These are phyloP conservation scores for Populus deltoides DNA, from an alignment of 345 rosid species.

Conservation along the genomic window DNA sequence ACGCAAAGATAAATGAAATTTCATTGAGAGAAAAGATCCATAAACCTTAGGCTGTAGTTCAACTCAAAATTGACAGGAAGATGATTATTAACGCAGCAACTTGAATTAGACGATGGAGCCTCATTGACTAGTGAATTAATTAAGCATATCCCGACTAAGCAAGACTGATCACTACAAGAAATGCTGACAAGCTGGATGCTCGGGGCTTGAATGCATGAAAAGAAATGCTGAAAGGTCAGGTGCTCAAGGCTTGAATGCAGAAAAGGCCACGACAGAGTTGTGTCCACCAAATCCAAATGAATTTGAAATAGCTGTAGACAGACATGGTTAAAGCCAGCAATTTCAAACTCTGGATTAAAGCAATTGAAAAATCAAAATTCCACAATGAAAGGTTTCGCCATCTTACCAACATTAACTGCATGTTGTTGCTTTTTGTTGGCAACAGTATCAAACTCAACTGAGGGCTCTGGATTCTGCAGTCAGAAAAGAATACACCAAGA, in stretches of 20 bases:
- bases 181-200: conserved; percentile 6
- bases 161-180: conserved; percentile 7
- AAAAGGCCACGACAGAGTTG: conserved; percentile 92
- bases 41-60: neutral
- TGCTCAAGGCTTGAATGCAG: conserved; percentile 78
- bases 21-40: neutral
- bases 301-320: conserved; percentile 79
- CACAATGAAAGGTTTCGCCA: conserved; percentile 3
- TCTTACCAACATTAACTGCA: conserved; percentile 95
- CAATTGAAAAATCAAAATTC: conserved; percentile 1
- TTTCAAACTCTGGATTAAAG: neutral
- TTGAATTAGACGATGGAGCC: conserved; percentile 17
- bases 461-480: conserved; percentile 82
- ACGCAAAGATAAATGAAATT: neutral
- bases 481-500: conserved; percentile 1
- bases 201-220: neutral
- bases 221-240: neutral
- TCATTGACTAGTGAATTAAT: conserved; percentile 1
- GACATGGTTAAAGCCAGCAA: neutral
- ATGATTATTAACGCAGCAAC: conserved; percentile 21
- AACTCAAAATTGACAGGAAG: conserved; percentile 9
- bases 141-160: neutral
- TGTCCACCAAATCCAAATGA: conserved; percentile 99
- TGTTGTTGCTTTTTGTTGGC: conserved; percentile 83
- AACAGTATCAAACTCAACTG: conserved; percentile 84